Evolutionary conservation across 2,329 filamentous ascomycete genomes (phyloP).

Genomic region (Neonectria faginata): DNA sequence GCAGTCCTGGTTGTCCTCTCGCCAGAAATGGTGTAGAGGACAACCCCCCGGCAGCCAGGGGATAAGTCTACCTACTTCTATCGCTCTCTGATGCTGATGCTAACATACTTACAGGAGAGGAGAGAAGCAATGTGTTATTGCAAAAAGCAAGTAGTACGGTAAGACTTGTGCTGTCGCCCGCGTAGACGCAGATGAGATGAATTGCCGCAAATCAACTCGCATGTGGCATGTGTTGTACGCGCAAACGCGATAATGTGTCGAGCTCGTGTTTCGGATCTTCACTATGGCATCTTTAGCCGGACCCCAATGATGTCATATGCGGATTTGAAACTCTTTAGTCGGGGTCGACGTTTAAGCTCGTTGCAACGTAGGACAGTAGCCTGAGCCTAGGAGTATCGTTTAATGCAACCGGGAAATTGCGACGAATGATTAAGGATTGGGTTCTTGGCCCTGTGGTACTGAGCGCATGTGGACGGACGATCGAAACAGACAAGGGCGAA

Average conservation of each 20-base stretch:
- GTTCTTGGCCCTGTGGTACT: background rate
- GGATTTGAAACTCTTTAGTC: constrained; percentile 2
- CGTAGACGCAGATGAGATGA: background rate
- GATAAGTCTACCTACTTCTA: constrained; percentile 60
- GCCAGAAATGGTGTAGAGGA: constrained; percentile 63
- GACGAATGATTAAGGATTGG: background rate
- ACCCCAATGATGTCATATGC: constrained; percentile 18
- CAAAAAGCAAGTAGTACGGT: background rate
- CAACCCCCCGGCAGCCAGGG: constrained; percentile 58
- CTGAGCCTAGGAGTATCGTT: background rate
- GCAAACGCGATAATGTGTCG: background rate
- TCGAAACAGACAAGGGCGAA: background rate
- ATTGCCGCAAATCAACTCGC: constrained; percentile 12
- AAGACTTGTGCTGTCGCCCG: constrained; percentile 13
- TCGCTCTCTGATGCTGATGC: constrained; percentile 30
- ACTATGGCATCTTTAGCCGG: constrained; percentile 15
- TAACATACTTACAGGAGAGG: constrained; percentile 45
- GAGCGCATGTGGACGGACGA: background rate
- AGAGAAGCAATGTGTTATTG: background rate
- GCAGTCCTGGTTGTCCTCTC: constrained; percentile 63
- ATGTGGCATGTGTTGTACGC: constrained; percentile 3
- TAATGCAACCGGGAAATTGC: background rate
- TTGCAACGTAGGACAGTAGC: background rate
- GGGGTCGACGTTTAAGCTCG: background rate
- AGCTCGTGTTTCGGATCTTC: constrained; percentile 17